These are phyloP conservation scores for Erucastrum elatum DNA, from an alignment of 345 rosid genomes.

Conservation along the genomic window DNA sequence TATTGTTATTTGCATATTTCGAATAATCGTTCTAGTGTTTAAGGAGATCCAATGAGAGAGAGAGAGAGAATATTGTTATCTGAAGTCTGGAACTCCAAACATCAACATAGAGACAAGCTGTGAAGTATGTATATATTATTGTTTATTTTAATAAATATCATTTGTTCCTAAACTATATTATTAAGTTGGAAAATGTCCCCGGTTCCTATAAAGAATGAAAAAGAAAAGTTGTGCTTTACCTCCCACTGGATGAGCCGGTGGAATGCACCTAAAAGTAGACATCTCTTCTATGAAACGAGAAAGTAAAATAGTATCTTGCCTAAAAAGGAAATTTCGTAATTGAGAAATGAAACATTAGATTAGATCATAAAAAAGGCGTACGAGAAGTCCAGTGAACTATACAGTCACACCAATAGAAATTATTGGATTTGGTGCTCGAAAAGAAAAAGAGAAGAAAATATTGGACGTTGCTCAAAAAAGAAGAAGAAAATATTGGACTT, in stretches of 20 bases:
- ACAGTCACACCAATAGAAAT: not conserved
- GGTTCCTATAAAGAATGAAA: not conserved
- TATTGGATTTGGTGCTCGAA: not conserved
- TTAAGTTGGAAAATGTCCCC: not conserved
- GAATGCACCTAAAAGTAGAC: not conserved
- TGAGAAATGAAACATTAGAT: too few relatives aligned
- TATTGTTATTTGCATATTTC: not conserved
- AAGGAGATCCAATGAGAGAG: not conserved
- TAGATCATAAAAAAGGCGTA: not conserved
- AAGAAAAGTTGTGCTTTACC: not conserved
- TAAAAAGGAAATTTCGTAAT: too few relatives aligned
- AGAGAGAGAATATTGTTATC: not conserved
- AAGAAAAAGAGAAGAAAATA: too few relatives aligned
- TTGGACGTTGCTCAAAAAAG: too few relatives aligned
- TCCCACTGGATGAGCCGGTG: not conserved
- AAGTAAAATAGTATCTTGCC: too few relatives aligned
- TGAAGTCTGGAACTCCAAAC: not conserved
- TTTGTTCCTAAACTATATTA: too few relatives aligned
- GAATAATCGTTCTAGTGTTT: not conserved
- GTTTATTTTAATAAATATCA: not conserved
- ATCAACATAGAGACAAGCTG: not conserved
- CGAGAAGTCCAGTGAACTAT: not conserved
- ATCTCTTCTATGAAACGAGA: not conserved
- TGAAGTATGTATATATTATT: conserved; percentile 3
- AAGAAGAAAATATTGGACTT: not conserved